Conservation (phyloP, 495 filamentous ascomycete genomes). For the Trichoderma parareesei region DNA sequence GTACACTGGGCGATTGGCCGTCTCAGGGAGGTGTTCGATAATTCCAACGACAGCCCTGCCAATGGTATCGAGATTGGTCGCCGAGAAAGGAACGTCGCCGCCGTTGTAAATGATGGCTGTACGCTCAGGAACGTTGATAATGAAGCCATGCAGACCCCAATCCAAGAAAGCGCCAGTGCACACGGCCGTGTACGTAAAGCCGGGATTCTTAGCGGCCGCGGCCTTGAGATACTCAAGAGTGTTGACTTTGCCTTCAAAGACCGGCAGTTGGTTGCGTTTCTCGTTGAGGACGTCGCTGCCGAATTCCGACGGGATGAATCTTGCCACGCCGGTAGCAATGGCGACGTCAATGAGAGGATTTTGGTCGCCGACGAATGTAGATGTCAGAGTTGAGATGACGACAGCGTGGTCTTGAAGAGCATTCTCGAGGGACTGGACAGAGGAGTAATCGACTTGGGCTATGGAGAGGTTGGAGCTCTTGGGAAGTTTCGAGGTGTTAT, state of each 20-base stretch:
- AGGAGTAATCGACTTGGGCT: conserved; percentile 12
- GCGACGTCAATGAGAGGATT: conserved; percentile 35
- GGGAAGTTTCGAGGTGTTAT: background rate
- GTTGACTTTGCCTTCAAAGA: conserved; percentile 37
- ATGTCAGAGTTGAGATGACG: conserved; percentile 28
- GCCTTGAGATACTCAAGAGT: conserved; percentile 33
- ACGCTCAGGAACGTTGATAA: conserved; percentile 30
- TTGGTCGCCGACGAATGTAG: conserved; percentile 24
- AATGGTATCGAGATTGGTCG: conserved; percentile 32
- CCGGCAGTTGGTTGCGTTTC: conserved; percentile 24
- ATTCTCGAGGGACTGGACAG: conserved; percentile 10
- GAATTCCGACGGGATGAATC: conserved; percentile 43
- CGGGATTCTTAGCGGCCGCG: conserved; percentile 21
- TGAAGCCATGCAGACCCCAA: conserved; percentile 35
- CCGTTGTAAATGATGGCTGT: conserved; percentile 35
- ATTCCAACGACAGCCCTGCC: conserved; percentile 36
- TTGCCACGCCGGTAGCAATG: conserved; percentile 35
- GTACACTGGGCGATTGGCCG: conserved; percentile 40
- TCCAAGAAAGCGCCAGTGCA: conserved; percentile 42
- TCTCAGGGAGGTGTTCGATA: conserved; percentile 37
- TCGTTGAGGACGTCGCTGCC: conserved; percentile 26
- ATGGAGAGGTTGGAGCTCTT: background rate
- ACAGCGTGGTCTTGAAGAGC: conserved; percentile 31
- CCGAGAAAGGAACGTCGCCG: conserved; percentile 34
- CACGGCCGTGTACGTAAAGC: conserved; percentile 38